Base-by-base conservation (phyloP, 495 filamentous ascomycete genomes). In the Filosporella fistucella region DNA sequence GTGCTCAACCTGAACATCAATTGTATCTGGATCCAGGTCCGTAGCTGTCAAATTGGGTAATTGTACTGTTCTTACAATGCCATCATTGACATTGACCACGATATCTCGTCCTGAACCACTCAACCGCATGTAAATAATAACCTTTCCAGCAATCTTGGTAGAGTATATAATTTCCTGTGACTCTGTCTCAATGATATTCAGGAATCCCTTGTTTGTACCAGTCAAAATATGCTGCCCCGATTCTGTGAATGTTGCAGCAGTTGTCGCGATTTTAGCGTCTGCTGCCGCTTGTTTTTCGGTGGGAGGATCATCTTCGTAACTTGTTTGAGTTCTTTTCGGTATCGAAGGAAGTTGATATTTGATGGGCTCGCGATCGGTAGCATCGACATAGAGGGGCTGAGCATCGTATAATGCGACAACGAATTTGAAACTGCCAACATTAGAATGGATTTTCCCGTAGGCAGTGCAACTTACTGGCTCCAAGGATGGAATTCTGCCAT, bases 391-490 rank as follows among this genome's bases (percentile, higher is more conserved):
- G 32, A 89, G 71, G 4, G 93, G 91, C 47, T 89, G 81, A 54
- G 96, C 89, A 70, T 96, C 94, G 63, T 91, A 97, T 13, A 97
- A 75, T 4, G 91, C 89, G 2, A 86, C 88, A 10, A 85, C 89
- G 64, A 91, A 95, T 42, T 84, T 75, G 45, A 84, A 71, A 57
- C 89, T 95, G 51, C 28, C 3, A 26, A 49, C n/a, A 24, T 47
- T 33, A 43, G 36, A 9, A 43, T 7, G 6, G 8, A 20, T 34
- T 24, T 23, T 25, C 5, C 13, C 24, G 28, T 9, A 9, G 13
- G 13, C n/a, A 17, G 28, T 11, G 20, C 21, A 24, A 62, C 85
- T 51, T 72, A 96, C 90, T 88, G 86, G 60, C 96, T 89, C 63
- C 78, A 82, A 34, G 93, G 93, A 65, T 98, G 89, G 14, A 97